phyloP scores from a whole-genome alignment of 2,329 filamentous ascomycete species.

The Apiospora arundinis region DNA sequence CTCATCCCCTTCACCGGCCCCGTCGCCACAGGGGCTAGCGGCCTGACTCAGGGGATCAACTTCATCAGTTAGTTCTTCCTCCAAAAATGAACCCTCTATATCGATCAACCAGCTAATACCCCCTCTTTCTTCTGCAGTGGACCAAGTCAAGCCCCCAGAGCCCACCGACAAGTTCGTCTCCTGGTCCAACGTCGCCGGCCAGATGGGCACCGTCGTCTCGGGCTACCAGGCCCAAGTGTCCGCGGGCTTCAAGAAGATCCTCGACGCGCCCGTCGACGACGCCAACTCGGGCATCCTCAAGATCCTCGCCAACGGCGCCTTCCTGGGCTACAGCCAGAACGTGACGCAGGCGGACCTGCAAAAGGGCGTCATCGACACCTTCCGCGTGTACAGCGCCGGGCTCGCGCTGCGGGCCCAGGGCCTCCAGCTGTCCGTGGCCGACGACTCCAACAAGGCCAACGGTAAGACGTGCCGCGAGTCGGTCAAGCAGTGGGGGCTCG shows the following conservation, averaged over 20 bases:
- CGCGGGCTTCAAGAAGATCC: neutral
- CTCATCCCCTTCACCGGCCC: slow-evolving; percentile 14
- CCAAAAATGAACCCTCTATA: neutral
- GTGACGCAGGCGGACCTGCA: slow-evolving; percentile 18
- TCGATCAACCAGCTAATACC: neutral
- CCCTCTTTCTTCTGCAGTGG: neutral
- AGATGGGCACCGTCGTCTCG: neutral
- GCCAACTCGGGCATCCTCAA: neutral
- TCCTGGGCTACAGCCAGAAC: slow-evolving; percentile 20
- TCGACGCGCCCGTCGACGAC: slow-evolving; percentile 19
- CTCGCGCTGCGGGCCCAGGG: slow-evolving; percentile 18
- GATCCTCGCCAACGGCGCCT: neutral
- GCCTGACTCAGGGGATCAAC: neutral
- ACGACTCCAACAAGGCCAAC: slow-evolving; percentile 4
- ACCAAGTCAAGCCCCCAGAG: neutral
- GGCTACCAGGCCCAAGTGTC: neutral
- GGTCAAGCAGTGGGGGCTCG: neutral
- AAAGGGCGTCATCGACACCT: neutral
- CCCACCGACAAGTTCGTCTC: slow-evolving; percentile 10
- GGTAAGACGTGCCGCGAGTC: neutral
- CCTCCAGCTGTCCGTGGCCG: neutral
- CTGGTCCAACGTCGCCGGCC: slow-evolving; percentile 1
- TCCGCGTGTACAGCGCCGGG: neutral
- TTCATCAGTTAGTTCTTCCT: slow-evolving; percentile 1
- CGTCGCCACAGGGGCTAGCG: neutral